Evolutionary conservation across 1,284 basidiomycete species (phyloP).

Genomic region (Fistulinella staudtii): DNA sequence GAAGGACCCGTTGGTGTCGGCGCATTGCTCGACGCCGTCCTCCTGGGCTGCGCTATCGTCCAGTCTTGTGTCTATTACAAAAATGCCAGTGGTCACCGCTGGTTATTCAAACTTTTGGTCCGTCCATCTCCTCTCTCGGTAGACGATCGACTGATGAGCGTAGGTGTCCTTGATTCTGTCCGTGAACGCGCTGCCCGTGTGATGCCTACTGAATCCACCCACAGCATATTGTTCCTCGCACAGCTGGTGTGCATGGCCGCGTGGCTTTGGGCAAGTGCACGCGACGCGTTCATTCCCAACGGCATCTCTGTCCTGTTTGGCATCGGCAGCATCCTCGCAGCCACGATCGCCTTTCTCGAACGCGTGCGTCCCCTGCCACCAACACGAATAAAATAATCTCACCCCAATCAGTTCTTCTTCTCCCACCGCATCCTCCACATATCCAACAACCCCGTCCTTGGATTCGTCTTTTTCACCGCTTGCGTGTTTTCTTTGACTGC

Average conservation of each 20-base stretch:
- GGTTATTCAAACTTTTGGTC: conserved; percentile 17
- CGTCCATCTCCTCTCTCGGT: conserved; percentile 1
- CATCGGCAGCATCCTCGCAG: conserved; percentile 14
- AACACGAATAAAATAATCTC: no score
- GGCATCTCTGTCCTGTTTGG: conserved; percentile 18
- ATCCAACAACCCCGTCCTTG: conserved; percentile 16
- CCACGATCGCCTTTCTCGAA: conserved; percentile 15
- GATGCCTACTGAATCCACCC: conserved; percentile 5
- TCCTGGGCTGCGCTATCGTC: conserved; percentile 24
- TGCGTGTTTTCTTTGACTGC: conserved; percentile 24
- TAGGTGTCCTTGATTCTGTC: conserved; percentile 21
- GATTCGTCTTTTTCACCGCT: conserved; percentile 11
- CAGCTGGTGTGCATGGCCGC: conserved; percentile 14
- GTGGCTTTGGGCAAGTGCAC: conserved; percentile 21
- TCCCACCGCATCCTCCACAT: conserved; percentile 14
- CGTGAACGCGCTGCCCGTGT: conserved; percentile 3
- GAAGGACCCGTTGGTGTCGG: conserved; percentile 25
- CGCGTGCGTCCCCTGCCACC: conserved; percentile 11
- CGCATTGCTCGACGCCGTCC: conserved; percentile 20
- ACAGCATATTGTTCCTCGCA: conserved; percentile 17
- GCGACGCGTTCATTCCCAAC: conserved; percentile 5
- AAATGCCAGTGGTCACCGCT: conserved; percentile 11
- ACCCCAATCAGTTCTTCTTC: conserved; percentile 28
- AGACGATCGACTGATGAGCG: background rate
- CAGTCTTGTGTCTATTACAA: conserved; percentile 28